Conservation (phyloP, 164 flowering plant species). For the Stephania japonica region DNA sequence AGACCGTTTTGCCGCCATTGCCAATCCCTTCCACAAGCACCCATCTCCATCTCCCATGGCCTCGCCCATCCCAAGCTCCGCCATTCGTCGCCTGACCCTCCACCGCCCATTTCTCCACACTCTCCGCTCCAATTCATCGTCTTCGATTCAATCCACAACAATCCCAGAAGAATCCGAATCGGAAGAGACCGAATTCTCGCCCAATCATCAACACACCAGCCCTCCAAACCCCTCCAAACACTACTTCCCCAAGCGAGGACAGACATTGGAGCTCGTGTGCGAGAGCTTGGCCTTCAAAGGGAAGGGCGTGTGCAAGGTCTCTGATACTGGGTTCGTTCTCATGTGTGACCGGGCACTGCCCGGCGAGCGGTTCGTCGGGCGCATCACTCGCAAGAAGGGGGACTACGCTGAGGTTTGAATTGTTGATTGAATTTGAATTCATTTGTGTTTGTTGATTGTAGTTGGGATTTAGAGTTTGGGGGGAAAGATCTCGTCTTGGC, state of each 20-base stretch:
- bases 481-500: background rate
- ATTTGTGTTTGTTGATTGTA: background rate
- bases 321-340: constrained; percentile 75
- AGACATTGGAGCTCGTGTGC: constrained; percentile 75
- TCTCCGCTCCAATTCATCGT: constrained; percentile 18
- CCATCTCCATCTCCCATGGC: background rate
- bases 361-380: constrained; percentile 87
- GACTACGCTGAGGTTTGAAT: constrained; percentile 70
- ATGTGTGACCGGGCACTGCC: constrained; percentile 94
- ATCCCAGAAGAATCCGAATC: too few species aligned
- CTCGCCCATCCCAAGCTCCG: constrained; percentile 21
- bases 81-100: constrained; percentile 30
- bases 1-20: too few species aligned
- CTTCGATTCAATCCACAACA: constrained; percentile 11
- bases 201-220: background rate
- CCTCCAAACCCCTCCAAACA: constrained; percentile 18
- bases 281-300: constrained; percentile 83
- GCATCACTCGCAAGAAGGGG: constrained; percentile 78
- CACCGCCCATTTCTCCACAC: constrained; percentile 28
- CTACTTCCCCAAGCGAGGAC: constrained; percentile 72
- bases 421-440: background rate
- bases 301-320: constrained; percentile 82
- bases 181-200: background rate
- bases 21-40: too few species aligned
- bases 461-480: background rate